These are phyloP conservation scores for Lodderomyces oxycetoniae DNA, from an alignment of 1,139 yeast species.

Conservation along the genomic window DNA sequence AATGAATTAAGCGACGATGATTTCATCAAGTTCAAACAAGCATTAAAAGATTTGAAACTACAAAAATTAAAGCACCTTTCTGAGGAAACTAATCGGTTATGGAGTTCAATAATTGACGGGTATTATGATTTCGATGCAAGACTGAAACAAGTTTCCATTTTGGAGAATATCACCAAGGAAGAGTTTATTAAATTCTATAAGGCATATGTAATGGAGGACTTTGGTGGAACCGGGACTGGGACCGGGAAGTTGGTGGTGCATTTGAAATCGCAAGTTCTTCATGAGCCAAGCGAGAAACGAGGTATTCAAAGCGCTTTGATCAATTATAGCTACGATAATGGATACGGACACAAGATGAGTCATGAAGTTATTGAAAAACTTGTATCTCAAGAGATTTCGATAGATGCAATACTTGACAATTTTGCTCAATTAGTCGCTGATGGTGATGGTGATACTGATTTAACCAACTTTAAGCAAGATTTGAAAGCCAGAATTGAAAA, in stretches of 20 bases:
- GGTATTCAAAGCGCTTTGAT: conserved; percentile 24
- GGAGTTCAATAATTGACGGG: conserved; percentile 68
- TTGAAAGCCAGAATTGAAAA: conserved; percentile 15
- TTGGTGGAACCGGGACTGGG: conserved; percentile 14
- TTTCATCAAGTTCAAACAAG: conserved; percentile 62
- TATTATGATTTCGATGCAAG: conserved; percentile 67
- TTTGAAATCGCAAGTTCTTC: conserved; percentile 55
- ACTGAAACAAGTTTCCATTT: conserved; percentile 51
- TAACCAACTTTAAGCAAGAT: too few relatives aligned
- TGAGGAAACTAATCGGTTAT: conserved; percentile 68
- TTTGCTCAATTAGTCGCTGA: conserved; percentile 10
- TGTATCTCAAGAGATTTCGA: conserved; percentile 19
- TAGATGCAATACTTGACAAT: conserved; percentile 15
- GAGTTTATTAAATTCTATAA: conserved; percentile 58
- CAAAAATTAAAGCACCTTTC: conserved; percentile 71
- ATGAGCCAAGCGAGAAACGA: conserved; percentile 22
- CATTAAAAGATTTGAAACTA: conserved; percentile 60
- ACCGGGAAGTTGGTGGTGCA: conserved; percentile 58
- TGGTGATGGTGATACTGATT: too few relatives aligned
- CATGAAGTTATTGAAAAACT: conserved; percentile 26
- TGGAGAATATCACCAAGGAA: conserved; percentile 48
- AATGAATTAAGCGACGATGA: conserved; percentile 51
- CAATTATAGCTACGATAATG: conserved; percentile 24
- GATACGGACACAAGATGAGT: conserved; percentile 21
- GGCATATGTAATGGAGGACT: conserved; percentile 30